A percentile compares a stretch with the other conserved stretches of the same genome.
phyloP scores from a whole-genome alignment of 2,329 filamentous ascomycete species.

The Tolypocladium cylindrosporum region DNA sequence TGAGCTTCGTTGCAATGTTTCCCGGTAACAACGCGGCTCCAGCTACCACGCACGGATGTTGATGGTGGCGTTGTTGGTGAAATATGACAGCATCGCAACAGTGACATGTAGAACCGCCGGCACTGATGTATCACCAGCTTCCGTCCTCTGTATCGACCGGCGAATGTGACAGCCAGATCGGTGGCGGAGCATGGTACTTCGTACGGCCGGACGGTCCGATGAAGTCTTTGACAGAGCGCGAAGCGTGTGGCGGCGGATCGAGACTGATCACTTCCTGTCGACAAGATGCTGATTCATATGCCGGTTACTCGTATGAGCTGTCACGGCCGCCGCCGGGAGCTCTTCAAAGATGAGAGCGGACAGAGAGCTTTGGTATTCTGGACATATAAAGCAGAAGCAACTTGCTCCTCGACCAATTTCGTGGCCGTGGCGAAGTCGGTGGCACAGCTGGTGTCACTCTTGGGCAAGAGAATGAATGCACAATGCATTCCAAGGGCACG shows the following conservation, averaged over 20 bases:
- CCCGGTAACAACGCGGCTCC: not conserved
- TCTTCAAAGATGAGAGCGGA: not conserved
- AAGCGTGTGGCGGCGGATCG: not conserved
- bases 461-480: not conserved
- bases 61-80: not conserved
- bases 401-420: not conserved
- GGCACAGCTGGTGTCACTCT: not conserved
- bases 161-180: not conserved
- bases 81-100: no score
- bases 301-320: not conserved
- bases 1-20: not conserved
- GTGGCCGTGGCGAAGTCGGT: not conserved
- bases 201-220: not conserved
- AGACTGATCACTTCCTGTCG: not conserved
- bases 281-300: not conserved
- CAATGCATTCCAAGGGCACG: conserved; percentile 1
- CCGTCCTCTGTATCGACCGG: not conserved
- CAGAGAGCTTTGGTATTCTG: not conserved
- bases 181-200: not conserved
- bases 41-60: not conserved
- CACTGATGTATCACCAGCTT: not conserved
- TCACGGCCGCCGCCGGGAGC: not conserved
- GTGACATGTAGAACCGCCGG: no score
- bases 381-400: not conserved
- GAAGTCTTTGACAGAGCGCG: not conserved